phyloP scores from a whole-genome alignment of 2,329 filamentous ascomycete species.

The Pyrenochaeta sp. region DNA sequence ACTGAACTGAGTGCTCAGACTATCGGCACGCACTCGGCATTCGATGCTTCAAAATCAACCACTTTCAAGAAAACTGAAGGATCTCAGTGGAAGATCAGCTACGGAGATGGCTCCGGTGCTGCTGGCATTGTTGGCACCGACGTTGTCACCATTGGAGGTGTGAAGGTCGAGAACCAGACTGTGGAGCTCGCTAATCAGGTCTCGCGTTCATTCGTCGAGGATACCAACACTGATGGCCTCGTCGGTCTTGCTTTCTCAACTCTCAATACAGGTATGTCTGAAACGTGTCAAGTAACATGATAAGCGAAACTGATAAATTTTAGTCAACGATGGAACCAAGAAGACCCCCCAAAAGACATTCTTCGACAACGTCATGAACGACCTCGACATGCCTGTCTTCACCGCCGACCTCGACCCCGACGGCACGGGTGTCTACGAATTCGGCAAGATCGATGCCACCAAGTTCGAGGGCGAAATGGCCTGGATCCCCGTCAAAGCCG shows the following conservation, averaged over 20 bases:
- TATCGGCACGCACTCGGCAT: slow-evolving; percentile 62
- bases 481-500: slow-evolving; percentile 68
- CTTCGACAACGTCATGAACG: slow-evolving; percentile 72
- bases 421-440: slow-evolving; percentile 72
- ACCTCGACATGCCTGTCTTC: slow-evolving; percentile 71
- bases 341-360: slow-evolving; percentile 73
- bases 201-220: slow-evolving; percentile 64
- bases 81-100: slow-evolving; percentile 68
- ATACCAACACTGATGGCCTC: slow-evolving; percentile 71
- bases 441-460: slow-evolving; percentile 70
- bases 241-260: slow-evolving; percentile 71
- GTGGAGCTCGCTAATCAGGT: slow-evolving; percentile 70
- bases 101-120: slow-evolving; percentile 72
- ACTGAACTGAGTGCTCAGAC: slow-evolving; percentile 59
- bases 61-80: slow-evolving; percentile 59
- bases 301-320: slow-evolving; percentile 3
- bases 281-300: slow-evolving; percentile 46
- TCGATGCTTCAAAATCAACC: slow-evolving; percentile 60
- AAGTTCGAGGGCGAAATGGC: slow-evolving; percentile 70
- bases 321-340: slow-evolving; percentile 55
- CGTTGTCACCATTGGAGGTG: slow-evolving; percentile 71
- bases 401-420: slow-evolving; percentile 71
- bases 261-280: slow-evolving; percentile 63
- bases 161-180: slow-evolving; percentile 67
- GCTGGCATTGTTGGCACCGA: slow-evolving; percentile 72